Conservation (phyloP, 2,329 filamentous ascomycete species). For the Colletotrichum eleusines region DNA sequence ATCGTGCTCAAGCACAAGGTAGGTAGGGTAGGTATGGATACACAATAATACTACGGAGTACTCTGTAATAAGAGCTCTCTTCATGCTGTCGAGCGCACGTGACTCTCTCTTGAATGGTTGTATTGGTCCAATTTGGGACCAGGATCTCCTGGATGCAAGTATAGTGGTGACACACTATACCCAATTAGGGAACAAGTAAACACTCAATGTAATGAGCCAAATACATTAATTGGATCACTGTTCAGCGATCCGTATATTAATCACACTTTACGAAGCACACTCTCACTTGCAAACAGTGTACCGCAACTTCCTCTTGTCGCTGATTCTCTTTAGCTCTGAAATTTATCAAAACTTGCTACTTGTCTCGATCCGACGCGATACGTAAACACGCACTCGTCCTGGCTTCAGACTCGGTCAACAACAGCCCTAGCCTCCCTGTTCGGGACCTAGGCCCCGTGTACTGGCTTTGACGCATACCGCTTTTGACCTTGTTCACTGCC, state of each 20-base stretch:
- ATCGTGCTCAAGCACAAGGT: not conserved
- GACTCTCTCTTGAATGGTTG: not conserved
- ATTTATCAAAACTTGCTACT: not conserved
- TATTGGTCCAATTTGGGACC: not conserved
- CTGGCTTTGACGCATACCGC: no score
- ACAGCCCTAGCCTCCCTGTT: not conserved
- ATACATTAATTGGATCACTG: not conserved
- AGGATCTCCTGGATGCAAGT: no score
- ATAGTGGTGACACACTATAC: not conserved
- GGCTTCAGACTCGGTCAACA: not conserved
- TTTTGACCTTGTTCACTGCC: not conserved
- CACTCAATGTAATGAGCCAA: not conserved
- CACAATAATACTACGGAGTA: no score
- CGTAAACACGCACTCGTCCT: not conserved
- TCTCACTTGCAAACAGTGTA: not conserved
- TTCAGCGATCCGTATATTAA: not conserved
- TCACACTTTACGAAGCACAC: not conserved
- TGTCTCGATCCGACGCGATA: not conserved
- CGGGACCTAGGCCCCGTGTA: no score
- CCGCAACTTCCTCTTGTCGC: not conserved
- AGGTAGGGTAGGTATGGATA: no score
- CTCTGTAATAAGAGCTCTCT: no score
- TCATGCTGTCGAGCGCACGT: not conserved
- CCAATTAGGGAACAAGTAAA: constrained; percentile 30
- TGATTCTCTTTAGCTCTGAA: not conserved